Conservation (phyloP, 192 early-diverging fungal genomes). For the Diversispora eburnea region DNA sequence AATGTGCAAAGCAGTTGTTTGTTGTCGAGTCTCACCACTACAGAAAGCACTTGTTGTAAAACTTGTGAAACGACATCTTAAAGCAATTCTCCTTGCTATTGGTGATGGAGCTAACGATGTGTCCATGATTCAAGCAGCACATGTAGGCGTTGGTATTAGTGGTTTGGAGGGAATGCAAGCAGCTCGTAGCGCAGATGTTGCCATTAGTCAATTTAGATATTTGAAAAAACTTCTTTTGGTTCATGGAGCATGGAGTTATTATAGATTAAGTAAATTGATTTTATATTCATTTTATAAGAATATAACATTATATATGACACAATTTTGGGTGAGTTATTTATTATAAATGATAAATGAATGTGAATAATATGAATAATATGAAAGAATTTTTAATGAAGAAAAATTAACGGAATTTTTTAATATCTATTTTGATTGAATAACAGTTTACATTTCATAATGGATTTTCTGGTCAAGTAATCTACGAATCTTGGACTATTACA, state of each 20-base stretch:
- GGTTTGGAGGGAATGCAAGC: slow-evolving; percentile 97
- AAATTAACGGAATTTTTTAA: not conserved
- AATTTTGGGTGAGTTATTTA: slow-evolving; percentile 82
- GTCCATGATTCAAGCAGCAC: slow-evolving; percentile 98
- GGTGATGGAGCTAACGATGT: slow-evolving; percentile 99
- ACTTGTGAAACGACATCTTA: slow-evolving; percentile 89
- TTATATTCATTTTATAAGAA: slow-evolving; percentile 99
- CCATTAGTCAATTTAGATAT: slow-evolving; percentile 97
- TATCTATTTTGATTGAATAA: not conserved
- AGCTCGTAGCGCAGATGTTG: slow-evolving; percentile 94
- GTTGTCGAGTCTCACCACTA: slow-evolving; percentile 96
- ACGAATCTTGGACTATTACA: slow-evolving; percentile 97
- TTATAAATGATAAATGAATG: not conserved
- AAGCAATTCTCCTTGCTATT: slow-evolving; percentile 90
- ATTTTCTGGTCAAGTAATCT: slow-evolving; percentile 95
- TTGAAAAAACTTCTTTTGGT: slow-evolving; percentile 93
- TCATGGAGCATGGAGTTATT: slow-evolving; percentile 97
- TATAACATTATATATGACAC: slow-evolving; percentile 95
- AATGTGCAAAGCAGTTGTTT: slow-evolving; percentile 92
- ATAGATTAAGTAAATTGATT: slow-evolving; percentile 90
- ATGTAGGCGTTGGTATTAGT: slow-evolving; percentile 95
- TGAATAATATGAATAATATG: not conserved
- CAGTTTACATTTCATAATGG: slow-evolving; percentile 85
- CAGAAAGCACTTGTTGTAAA: slow-evolving; percentile 99
- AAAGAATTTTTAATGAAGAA: too few relatives aligned